Evolutionary conservation across 352 stramenopile species (phyloP), one percentile per base, ranked within the genome.

Genomic region (Pythium brassicae): DNA sequence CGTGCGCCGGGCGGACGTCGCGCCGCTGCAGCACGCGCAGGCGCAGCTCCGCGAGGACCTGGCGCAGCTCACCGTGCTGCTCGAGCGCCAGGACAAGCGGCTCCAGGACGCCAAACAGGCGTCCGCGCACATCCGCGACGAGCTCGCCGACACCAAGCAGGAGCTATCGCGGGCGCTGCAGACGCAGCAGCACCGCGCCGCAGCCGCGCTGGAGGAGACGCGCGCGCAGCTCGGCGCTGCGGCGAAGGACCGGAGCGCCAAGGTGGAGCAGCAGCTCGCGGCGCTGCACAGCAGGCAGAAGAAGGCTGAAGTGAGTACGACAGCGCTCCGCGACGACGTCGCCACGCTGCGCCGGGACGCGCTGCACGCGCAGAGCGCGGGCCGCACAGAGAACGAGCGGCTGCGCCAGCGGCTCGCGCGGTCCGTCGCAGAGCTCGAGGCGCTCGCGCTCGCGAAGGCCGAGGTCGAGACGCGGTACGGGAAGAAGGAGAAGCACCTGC

Each of bases 61-160:
- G 37, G 57, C 59, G 19, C 76, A 92, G 35, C 55, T 92, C 2
- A 73, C 75, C 26, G 60, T 62, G 20, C 71, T 69, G 4, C 56
- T 92, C 19, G 77, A 87, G 27, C 77, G 78, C 1, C 78, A 89
- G 27, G 81, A 89, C 43, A 87, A 80, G 53, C 78, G 80, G 17
- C 59, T 78, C 3, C 73, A 81, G 27, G 78, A 88, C 37, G 50
- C 70, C 19, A 89, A 87, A 52, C 59, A 76, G 10, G 73, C 62
- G 40, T 52, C 66, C 1, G 57, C 73, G 7, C 59, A 71, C 19
- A 62, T 88, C 23, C 74, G 66, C 19, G 80, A 89, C 23, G 80
- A 91, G 42, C 40, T 91, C 2, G 52, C 50, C 2, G 72, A 86
- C 27, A 74, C 76, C 4, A 67, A 71, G n/a, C 62, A 80, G 2